A percentile compares a stretch with the other conserved stretches of the same genome.
phyloP scores from a whole-genome alignment of 495 filamentous ascomycete genomes.

The Podospora appendiculata region DNA sequence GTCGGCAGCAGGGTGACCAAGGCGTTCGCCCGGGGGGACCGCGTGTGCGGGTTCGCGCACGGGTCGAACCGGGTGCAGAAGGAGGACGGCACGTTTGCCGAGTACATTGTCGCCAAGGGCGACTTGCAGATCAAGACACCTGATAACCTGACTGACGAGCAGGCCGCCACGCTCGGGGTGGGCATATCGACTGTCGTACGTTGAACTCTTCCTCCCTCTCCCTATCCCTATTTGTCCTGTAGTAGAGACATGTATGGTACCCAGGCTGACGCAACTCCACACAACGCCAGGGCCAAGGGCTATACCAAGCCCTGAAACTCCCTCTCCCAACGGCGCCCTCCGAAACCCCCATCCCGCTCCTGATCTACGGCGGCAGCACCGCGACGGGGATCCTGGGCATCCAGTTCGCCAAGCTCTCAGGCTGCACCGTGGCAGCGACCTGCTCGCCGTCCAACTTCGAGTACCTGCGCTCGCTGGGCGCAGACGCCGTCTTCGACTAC shows the following conservation, averaged over 20 bases:
- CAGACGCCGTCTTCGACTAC: slow-evolving; percentile 41
- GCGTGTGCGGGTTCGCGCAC: slow-evolving; percentile 35
- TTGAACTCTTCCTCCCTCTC: background rate
- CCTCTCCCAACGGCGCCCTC: slow-evolving; percentile 26
- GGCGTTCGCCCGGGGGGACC: slow-evolving; percentile 24
- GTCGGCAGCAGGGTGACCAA: slow-evolving; percentile 30
- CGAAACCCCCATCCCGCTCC: slow-evolving; percentile 18
- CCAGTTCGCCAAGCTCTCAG: slow-evolving; percentile 39
- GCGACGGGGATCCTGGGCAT: slow-evolving; percentile 41
- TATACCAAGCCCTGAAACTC: slow-evolving; percentile 33
- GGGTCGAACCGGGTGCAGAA: slow-evolving; percentile 14
- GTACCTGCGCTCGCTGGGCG: slow-evolving; percentile 33
- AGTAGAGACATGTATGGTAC: too few species aligned
- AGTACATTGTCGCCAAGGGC: slow-evolving; percentile 3
- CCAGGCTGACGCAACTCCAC: background rate
- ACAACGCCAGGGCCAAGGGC: slow-evolving; percentile 33
- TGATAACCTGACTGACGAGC: slow-evolving; percentile 28
- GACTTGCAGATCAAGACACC: slow-evolving; percentile 14
- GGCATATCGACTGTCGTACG: slow-evolving; percentile 38
- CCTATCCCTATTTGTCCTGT: background rate
- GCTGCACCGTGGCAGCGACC: slow-evolving; percentile 36
- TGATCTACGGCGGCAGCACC: slow-evolving; percentile 46
- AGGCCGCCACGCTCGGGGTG: slow-evolving; percentile 42
- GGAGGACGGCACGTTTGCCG: slow-evolving; percentile 33
- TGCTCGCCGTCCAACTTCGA: slow-evolving; percentile 34